Percentiles rank a stretch among this genome's conserved stretches.
Evolutionary conservation across 2,329 filamentous ascomycete species (phyloP).

Genomic region (Microcyclospora pomicola): DNA sequence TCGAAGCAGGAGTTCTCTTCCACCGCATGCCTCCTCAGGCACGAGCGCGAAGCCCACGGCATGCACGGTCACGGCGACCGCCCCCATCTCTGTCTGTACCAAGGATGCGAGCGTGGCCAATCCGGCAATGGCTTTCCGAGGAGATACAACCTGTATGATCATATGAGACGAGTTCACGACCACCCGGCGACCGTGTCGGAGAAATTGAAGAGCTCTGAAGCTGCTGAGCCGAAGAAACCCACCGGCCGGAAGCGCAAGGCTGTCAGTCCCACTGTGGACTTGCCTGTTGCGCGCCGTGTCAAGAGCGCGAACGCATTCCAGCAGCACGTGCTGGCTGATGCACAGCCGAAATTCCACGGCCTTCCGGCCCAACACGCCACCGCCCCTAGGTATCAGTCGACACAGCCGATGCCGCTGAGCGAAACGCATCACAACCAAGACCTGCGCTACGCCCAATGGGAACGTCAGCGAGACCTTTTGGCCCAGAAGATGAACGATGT

Average conservation of each 20-base stretch:
- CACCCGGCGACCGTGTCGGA: conserved; percentile 20
- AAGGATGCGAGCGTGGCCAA: conserved; percentile 71
- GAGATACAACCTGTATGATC: conserved; percentile 89
- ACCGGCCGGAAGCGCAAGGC: conserved; percentile 18
- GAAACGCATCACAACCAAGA: conserved; percentile 4
- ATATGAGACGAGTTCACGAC: conserved; percentile 88
- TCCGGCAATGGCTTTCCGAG: conserved; percentile 82
- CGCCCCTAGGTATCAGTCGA: no score
- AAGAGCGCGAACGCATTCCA: neutral
- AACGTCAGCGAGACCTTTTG: conserved; percentile 12
- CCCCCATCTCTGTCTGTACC: conserved; percentile 77
- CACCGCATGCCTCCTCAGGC: conserved; percentile 83
- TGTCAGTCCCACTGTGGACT: conserved; percentile 7
- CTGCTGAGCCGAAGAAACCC: conserved; percentile 7
- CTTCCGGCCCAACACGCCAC: no score
- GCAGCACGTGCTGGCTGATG: neutral
- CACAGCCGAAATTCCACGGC: no score
- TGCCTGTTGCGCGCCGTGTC: conserved; percentile 9
- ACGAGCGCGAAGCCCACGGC: conserved; percentile 89
- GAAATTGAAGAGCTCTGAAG: no score
- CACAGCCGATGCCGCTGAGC: no score
- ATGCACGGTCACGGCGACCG: conserved; percentile 91
- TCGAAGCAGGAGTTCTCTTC: conserved; percentile 84
- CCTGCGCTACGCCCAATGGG: conserved; percentile 14
- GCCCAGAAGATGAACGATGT: conserved; percentile 14